phyloP scores from a whole-genome alignment of 2,329 filamentous ascomycete genomes.

The Xylariaceae sp. region DNA sequence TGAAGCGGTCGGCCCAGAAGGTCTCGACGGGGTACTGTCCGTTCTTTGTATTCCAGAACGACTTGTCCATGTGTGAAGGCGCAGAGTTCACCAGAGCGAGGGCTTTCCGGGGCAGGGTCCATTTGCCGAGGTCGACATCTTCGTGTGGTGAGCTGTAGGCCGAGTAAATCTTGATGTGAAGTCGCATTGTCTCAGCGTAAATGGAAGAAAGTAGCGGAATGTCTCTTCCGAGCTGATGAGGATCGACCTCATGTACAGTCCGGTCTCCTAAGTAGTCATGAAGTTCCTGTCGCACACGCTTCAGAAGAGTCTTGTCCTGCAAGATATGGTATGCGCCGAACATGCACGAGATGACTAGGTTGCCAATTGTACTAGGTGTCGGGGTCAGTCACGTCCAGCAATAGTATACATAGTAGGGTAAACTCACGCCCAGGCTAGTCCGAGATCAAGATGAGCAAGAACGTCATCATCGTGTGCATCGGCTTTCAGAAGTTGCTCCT shows the following conservation, averaged over 20 bases:
- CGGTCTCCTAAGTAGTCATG: slow-evolving; percentile 6
- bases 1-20: slow-evolving; percentile 22
- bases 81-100: slow-evolving; percentile 15
- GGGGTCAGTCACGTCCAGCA: slow-evolving; percentile 2
- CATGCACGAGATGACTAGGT: slow-evolving; percentile 15
- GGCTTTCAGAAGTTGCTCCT: slow-evolving; percentile 13
- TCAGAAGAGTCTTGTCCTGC: slow-evolving; percentile 12
- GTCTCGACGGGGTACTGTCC: slow-evolving; percentile 16
- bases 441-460: slow-evolving; percentile 17
- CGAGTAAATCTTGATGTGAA: slow-evolving; percentile 16
- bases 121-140: slow-evolving; percentile 18
- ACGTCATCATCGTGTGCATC: slow-evolving; percentile 16
- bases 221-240: slow-evolving; percentile 10
- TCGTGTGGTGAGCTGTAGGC: slow-evolving; percentile 13
- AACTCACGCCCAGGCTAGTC: slow-evolving; percentile 19
- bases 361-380: slow-evolving; percentile 11
- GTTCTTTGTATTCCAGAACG: slow-evolving; percentile 21
- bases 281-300: slow-evolving; percentile 13
- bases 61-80: slow-evolving; percentile 15
- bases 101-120: slow-evolving; percentile 12
- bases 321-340: slow-evolving; percentile 15
- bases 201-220: slow-evolving; percentile 18
- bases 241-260: slow-evolving; percentile 8
- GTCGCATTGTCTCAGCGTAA: slow-evolving; percentile 20
- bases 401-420: not conserved